Conservation (phyloP, 2,329 filamentous ascomycete genomes). For the Rosellinia necatrix region DNA sequence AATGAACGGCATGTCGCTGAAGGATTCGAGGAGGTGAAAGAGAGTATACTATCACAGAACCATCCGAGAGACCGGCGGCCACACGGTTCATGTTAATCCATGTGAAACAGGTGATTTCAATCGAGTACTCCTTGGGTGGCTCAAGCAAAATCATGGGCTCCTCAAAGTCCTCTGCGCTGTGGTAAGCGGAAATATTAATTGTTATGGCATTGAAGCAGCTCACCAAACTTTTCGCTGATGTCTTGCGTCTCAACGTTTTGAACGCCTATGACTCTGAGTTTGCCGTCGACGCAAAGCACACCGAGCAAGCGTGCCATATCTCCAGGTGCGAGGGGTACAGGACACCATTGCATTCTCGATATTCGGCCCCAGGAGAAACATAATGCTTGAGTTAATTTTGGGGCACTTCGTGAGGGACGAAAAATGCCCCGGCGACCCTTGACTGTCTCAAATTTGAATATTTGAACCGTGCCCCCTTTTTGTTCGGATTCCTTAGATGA, state of each 20-base stretch:
- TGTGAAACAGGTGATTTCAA: conserved; percentile 57
- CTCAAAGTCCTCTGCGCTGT: conserved; percentile 50
- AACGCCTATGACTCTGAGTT: conserved; percentile 54
- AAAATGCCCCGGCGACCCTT: conserved; percentile 39
- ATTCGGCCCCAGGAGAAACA: conserved; percentile 58
- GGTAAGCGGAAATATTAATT: conserved; percentile 29
- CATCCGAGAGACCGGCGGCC: conserved; percentile 60
- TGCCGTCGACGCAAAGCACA: conserved; percentile 56
- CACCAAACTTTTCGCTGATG: conserved; percentile 46
- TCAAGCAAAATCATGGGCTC: conserved; percentile 50
- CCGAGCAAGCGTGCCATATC: conserved; percentile 49
- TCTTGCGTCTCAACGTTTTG: conserved; percentile 38
- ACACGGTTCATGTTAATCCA: conserved; percentile 62
- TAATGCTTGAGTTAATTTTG: conserved; percentile 49
- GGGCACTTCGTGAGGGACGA: conserved; percentile 42
- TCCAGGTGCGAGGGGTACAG: conserved; percentile 43
- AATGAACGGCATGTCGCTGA: conserved; percentile 58
- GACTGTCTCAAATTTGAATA: conserved; percentile 53
- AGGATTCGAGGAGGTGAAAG: conserved; percentile 54
- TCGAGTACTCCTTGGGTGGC: conserved; percentile 51
- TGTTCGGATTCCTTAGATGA: conserved; percentile 45
- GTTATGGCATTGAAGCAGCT: conserved; percentile 25
- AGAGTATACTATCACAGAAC: conserved; percentile 62
- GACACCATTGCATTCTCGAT: conserved; percentile 59
- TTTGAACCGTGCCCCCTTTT: conserved; percentile 54